These are phyloP conservation scores for Akanthomyces muscarius DNA, from an alignment of 2,329 filamentous ascomycete species.

Conservation along the genomic window DNA sequence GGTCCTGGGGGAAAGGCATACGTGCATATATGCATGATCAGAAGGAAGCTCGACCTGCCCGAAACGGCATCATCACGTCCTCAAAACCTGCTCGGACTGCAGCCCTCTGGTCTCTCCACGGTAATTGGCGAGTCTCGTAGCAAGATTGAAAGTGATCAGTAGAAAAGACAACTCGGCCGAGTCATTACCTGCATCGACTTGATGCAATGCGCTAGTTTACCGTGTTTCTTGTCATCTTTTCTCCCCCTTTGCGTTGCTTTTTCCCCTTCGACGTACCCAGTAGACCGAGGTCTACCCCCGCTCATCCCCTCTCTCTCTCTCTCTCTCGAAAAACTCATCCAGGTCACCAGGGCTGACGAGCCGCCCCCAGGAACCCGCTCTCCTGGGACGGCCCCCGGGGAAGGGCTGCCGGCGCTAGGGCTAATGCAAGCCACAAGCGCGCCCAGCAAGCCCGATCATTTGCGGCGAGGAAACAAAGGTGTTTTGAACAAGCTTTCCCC, in stretches of 20 bases:
- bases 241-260: neutral
- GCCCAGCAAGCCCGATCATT: slow-evolving; percentile 8
- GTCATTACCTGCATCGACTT: neutral
- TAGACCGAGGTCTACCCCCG: neutral
- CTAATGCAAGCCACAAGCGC: slow-evolving; percentile 2
- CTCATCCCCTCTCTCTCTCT: neutral
- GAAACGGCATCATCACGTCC: neutral
- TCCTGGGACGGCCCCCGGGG: slow-evolving; percentile 5
- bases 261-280: neutral
- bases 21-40: neutral
- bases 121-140: neutral
- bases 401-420: slow-evolving; percentile 6
- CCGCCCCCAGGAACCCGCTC: slow-evolving; percentile 6
- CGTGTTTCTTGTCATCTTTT: neutral
- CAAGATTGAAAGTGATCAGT: neutral
- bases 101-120: neutral
- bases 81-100: neutral
- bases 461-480: slow-evolving; percentile 7
- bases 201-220: neutral
- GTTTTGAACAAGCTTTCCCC: neutral
- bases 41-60: neutral
- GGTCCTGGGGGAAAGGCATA: neutral
- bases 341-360: slow-evolving; percentile 5
- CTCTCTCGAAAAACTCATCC: neutral
- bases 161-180: neutral